Base-by-base conservation (phyloP, 1,284 basidiomycete genomes). In the Irpex sp. region DNA sequence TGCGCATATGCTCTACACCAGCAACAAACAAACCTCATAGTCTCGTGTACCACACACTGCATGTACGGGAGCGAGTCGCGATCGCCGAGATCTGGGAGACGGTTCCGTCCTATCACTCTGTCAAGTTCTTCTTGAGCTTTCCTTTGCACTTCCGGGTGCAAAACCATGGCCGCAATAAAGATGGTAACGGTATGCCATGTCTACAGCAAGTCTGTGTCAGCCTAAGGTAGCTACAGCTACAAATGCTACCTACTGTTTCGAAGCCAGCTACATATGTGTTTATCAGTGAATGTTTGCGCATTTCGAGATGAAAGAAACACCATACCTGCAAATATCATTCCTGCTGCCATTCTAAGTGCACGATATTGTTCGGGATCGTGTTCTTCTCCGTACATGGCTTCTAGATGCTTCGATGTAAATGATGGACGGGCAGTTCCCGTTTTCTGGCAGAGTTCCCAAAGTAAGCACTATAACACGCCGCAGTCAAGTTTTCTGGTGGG, bases 21-120 rank as follows among this genome's bases (percentile, higher is more conserved):
- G 38, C 9, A 15, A 44, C 8, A n/a, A 40, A 36, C 19, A 48
- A 19, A 69, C 52, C 67, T 60, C 37, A 63, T 55, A 15, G 49
- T 56, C 40, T 68, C 65, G 19, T 63, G 40, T 11, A 67, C 26
- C 34, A 66, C 59, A 31, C 58, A 58, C 5, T 61, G 47, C 21
- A 68, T 47, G 58, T 68, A 68, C 11, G 67, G 65, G 3, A 68
- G 56, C 6, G 61, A 58, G 51, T 66, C 65, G 15, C 63, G 55
- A 48, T 68, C 67, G 31, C 52, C 40, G 48, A 62, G 64, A 15
- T 64, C 63, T 9, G 65, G 65, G 9, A 68, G 63, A 17, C 65
- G 63, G 52, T 57, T 63, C 5, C 6, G 34, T n/a, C 67, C 67
- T 17, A 65, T 56, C 34, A 65, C 55, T 15, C 21, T 40, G 57